phyloP scores from a whole-genome alignment of 306 rosid genomes.

The Oemleria cerasiformis region DNA sequence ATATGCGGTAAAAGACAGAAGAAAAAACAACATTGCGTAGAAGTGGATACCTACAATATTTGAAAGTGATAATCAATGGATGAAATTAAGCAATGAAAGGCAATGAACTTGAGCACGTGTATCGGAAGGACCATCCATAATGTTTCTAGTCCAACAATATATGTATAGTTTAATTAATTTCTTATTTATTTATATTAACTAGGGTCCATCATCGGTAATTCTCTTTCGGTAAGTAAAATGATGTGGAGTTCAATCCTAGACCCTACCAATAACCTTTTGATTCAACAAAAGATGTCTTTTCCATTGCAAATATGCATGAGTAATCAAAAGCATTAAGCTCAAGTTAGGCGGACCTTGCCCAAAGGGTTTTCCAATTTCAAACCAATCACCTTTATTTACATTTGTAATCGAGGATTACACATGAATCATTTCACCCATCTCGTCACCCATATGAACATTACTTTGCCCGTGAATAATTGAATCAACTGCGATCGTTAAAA shows the following conservation, averaged over 20 bases:
- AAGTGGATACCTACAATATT: no score
- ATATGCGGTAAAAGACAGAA: no score
- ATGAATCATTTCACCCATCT: background rate
- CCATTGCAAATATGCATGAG: background rate
- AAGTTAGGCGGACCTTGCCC: conserved; percentile 16
- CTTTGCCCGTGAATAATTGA: background rate
- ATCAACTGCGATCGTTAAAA: background rate
- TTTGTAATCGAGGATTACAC: background rate
- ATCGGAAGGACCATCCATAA: conserved; percentile 26
- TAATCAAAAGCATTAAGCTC: background rate
- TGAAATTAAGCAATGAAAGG: conserved; percentile 7
- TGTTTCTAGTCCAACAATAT: conserved; percentile 15
- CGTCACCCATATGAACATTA: background rate
- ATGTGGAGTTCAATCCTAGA: conserved; percentile 12
- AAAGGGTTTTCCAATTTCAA: conserved; percentile 1
- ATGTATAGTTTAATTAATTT: conserved; percentile 10
- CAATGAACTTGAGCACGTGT: conserved; percentile 38
- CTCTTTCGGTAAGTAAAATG: conserved; percentile 12
- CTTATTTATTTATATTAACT: background rate
- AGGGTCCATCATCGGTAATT: background rate
- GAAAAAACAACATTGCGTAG: no score
- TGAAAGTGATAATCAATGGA: background rate
- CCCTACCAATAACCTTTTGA: conserved; percentile 24
- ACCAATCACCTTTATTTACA: background rate
- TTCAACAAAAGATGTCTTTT: conserved; percentile 2